Percentiles rank a stretch among this genome's conserved stretches.
Evolutionary conservation across 2,329 filamentous ascomycete genomes (phyloP).

Genomic region (Ceratocystis colombiana): DNA sequence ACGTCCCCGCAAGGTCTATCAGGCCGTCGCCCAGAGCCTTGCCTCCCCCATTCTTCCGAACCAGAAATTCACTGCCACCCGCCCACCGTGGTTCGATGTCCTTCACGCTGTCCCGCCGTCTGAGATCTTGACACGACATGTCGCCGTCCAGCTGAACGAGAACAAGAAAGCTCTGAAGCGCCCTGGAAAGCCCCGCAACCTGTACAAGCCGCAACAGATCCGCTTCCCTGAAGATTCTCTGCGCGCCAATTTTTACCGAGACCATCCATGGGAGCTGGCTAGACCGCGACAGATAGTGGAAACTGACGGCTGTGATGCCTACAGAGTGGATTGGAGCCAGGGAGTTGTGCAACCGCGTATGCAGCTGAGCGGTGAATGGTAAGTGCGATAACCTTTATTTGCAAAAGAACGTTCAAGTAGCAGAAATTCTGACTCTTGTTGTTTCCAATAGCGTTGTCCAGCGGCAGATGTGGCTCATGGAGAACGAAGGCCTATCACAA

Average conservation of each 20-base stretch:
- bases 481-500: conserved; percentile 50
- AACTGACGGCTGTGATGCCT: conserved; percentile 69
- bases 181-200: conserved; percentile 52
- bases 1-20: conserved; percentile 40
- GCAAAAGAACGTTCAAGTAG: neutral
- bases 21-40: conserved; percentile 39
- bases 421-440: neutral
- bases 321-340: conserved; percentile 67
- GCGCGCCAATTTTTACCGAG: conserved; percentile 72
- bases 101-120: conserved; percentile 47
- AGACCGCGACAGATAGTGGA: conserved; percentile 78
- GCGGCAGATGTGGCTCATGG: conserved; percentile 76
- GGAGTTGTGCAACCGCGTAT: conserved; percentile 63
- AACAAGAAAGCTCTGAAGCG: conserved; percentile 32
- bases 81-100: conserved; percentile 43
- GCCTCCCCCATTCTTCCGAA: conserved; percentile 35
- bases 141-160: conserved; percentile 33
- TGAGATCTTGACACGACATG: conserved; percentile 47
- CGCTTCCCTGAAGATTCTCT: conserved; percentile 74
- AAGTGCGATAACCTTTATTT: conserved; percentile 28
- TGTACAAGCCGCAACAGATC: conserved; percentile 72
- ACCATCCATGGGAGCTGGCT: conserved; percentile 96
- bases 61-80: conserved; percentile 30
- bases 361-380: conserved; percentile 77
- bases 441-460: conserved; percentile 66